Evolutionary conservation across 345 rosid species (phyloP).

Genomic region (Aquilaria yunnanensis): DNA sequence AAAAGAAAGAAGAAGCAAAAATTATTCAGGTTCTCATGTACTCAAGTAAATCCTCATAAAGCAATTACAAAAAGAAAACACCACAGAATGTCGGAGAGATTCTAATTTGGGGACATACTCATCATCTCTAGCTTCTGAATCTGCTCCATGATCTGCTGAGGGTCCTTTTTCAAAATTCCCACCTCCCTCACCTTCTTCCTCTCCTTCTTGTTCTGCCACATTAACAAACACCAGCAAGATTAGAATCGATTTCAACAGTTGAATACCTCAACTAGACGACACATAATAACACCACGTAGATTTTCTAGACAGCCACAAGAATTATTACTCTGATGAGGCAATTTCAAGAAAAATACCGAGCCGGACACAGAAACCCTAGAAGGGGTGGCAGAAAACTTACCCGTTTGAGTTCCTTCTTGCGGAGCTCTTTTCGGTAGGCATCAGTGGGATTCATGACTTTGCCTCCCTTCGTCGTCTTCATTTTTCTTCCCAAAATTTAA

Average conservation of each 20-base stretch:
- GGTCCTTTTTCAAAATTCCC: conserved; percentile 96
- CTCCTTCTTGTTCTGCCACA: conserved; percentile 86
- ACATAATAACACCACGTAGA: no score
- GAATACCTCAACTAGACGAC: neutral
- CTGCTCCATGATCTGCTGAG: conserved; percentile 81
- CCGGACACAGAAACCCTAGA: neutral
- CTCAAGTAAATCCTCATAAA: no score
- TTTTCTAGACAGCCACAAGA: no score
- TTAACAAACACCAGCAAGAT: neutral
- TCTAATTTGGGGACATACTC: conserved; percentile 43
- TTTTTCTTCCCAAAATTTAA: conserved; percentile 14
- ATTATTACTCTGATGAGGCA: no score
- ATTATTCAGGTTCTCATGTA: no score
- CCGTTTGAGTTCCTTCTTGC: conserved; percentile 91
- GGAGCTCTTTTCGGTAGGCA: conserved; percentile 94
- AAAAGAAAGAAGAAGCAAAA: no score
- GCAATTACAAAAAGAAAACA: no score
- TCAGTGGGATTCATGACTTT: conserved; percentile 99
- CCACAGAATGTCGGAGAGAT: no score
- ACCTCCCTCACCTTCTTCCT: conserved; percentile 98
- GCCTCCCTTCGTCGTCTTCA: conserved; percentile 99
- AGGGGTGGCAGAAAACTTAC: conserved; percentile 19
- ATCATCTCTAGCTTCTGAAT: conserved; percentile 85
- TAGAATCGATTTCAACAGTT: neutral
- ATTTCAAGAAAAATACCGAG: no score